Percentiles rank a stretch among this genome's conserved stretches.
Evolutionary conservation across 192 early-diverging fungal genomes (phyloP).

Genomic region (Backusella australiensis): DNA sequence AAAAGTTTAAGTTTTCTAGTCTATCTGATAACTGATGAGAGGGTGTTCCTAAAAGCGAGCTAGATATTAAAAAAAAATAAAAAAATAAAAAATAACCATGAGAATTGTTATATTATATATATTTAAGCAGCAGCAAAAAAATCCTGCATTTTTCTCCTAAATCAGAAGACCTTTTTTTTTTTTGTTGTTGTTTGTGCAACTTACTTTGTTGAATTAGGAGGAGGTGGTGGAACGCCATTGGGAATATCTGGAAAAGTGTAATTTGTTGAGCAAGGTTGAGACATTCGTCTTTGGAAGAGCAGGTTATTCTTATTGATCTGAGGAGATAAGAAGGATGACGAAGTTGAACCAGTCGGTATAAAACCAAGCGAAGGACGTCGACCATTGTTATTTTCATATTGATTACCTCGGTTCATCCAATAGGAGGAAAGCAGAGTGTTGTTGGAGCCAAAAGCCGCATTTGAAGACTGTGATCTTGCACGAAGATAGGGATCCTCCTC

Average conservation of each 20-base stretch:
- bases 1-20: background rate
- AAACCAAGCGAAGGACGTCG: conserved; percentile 9
- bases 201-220: background rate
- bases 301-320: background rate
- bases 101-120: background rate
- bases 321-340: conserved; percentile 45
- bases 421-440: background rate
- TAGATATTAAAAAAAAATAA: background rate
- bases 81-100: background rate
- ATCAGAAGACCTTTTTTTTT: background rate
- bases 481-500: background rate
- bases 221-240: background rate
- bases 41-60: background rate
- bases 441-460: background rate
- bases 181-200: background rate
- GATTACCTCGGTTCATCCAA: background rate
- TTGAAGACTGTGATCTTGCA: conserved; percentile 7
- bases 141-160: conserved; percentile 8
- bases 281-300: conserved; percentile 1
- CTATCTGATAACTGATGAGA: conserved; percentile 3
- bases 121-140: background rate
- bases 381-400: background rate
- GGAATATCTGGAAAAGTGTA: conserved; percentile 12
- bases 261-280: conserved; percentile 1
- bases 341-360: background rate